Percentiles rank a stretch among this genome's conserved stretches.
These are phyloP conservation scores for Boletus sp. DNA, from an alignment of 1,284 basidiomycete species.

Conservation along the genomic window DNA sequence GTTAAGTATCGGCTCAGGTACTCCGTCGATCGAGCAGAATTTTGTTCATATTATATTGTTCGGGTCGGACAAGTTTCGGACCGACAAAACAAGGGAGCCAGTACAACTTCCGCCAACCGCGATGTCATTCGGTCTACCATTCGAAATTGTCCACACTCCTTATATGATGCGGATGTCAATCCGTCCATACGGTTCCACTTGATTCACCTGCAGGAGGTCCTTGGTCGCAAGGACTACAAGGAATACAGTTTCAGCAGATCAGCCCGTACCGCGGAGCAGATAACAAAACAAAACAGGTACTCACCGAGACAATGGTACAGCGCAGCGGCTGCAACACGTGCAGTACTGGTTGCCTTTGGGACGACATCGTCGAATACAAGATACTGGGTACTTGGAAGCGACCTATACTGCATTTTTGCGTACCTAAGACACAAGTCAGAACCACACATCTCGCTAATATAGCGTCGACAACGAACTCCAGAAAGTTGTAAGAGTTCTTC, in stretches of 20 bases:
- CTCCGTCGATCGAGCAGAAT: neutral
- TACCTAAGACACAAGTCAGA: slow-evolving; percentile 46
- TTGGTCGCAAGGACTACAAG: slow-evolving; percentile 62
- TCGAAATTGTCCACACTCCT: neutral
- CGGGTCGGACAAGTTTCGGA: slow-evolving; percentile 4
- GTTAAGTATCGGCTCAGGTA: neutral
- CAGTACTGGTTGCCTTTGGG: slow-evolving; percentile 59
- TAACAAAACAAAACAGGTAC: slow-evolving; percentile 26
- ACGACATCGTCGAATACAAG: slow-evolving; percentile 64
- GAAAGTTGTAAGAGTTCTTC: slow-evolving; percentile 70
- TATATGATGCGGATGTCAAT: slow-evolving; percentile 38
- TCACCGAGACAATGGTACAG: slow-evolving; percentile 78
- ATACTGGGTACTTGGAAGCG: slow-evolving; percentile 44
- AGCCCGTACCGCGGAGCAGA: neutral
- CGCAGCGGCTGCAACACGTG: slow-evolving; percentile 71
- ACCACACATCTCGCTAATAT: neutral
- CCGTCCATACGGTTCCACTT: slow-evolving; percentile 49
- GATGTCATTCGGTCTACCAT: neutral
- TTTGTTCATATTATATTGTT: slow-evolving; percentile 6
- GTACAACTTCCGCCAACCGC: neutral
- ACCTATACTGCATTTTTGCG: slow-evolving; percentile 67
- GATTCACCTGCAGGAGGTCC: slow-evolving; percentile 51
- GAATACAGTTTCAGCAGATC: neutral
- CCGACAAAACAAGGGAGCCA: neutral
- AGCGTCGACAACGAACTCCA: slow-evolving; percentile 51